Evolutionary conservation across 176 grass and related monocot genomes (phyloP), one percentile per base, ranked within the genome.

Genomic region (Pontederia paniculata): DNA sequence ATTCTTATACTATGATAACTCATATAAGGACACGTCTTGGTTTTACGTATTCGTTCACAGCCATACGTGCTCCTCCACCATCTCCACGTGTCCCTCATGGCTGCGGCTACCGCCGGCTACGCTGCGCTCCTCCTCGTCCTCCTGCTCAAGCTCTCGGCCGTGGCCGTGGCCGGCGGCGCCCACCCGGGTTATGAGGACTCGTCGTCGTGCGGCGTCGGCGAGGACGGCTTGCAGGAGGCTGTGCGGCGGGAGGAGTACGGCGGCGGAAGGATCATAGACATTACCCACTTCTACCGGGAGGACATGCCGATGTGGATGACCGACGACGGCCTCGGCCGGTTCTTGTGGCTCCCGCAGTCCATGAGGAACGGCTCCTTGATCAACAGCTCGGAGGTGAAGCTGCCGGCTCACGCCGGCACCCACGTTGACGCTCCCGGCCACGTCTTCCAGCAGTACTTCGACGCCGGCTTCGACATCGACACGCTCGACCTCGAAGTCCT

Each of bases 401-500:
- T 88, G 44, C 65, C 66, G n/a, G 55, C 75, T 10, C 84, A 88
- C 62, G 53, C 74, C 13, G 83, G 83, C 15, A 88, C 83, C 44
- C 83, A 82, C 54, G 78, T 88, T 12, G 83, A 88, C 53, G 83
- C 83, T 25, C 83, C 78, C 10, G 71, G 83, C 11, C 83, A 88
- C 50, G 78, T 88, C 2, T 82, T 70, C 64, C 74, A 79, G 63
- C 67, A 2, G 18, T 68, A 85, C 49, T 93, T 79, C 58, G 82
- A 64, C 42, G 79, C 76, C 44, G 79, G 88, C 37, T 75, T 74
- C 41, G 88, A 93, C 63, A 71, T 93, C 31, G 88, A 93, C 70
- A 76, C 74, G 15, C 88, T 93, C 62, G 88, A 86, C 67, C 82
- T 93, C 50, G 72, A 83, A 9, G 78, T 86, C 60, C 82, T 93